phyloP scores from a whole-genome alignment of 345 rosid genomes.

The Aquilaria sinensis region DNA sequence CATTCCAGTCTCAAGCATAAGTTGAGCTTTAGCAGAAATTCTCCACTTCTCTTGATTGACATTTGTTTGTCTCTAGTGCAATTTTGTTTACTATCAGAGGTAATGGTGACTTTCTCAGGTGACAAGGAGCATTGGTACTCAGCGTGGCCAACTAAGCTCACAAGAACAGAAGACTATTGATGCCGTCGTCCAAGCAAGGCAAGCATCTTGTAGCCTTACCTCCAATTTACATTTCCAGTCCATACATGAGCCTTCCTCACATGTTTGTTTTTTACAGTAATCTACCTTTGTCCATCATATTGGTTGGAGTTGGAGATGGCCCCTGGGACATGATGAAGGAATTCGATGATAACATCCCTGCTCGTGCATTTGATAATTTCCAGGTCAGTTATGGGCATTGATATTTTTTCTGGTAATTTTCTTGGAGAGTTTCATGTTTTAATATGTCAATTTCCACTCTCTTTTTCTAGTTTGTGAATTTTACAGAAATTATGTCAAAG shows the following conservation, averaged over 20 bases:
- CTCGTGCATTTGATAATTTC: conserved; percentile 53
- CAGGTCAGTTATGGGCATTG: conserved; percentile 25
- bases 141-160: conserved; percentile 35
- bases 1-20: too few relatives aligned
- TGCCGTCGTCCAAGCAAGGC: conserved; percentile 54
- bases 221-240: too few relatives aligned
- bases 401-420: too few relatives aligned
- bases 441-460: background rate
- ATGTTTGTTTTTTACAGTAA: conserved; percentile 24
- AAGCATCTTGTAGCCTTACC: background rate
- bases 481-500: conserved; percentile 61
- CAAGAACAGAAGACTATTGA: conserved; percentile 48
- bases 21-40: too few relatives aligned
- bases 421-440: background rate
- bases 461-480: conserved; percentile 50
- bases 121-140: conserved; percentile 52
- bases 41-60: background rate
- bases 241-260: too few relatives aligned
- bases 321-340: conserved; percentile 65
- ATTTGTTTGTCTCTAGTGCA: background rate
- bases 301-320: conserved; percentile 62
- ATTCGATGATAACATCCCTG: conserved; percentile 56
- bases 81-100: background rate
- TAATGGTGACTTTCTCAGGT: conserved; percentile 24
- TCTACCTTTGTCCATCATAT: conserved; percentile 43